Conservation (phyloP, 108 stramenopile genomes). For the Cyclotella atomus region DNA sequence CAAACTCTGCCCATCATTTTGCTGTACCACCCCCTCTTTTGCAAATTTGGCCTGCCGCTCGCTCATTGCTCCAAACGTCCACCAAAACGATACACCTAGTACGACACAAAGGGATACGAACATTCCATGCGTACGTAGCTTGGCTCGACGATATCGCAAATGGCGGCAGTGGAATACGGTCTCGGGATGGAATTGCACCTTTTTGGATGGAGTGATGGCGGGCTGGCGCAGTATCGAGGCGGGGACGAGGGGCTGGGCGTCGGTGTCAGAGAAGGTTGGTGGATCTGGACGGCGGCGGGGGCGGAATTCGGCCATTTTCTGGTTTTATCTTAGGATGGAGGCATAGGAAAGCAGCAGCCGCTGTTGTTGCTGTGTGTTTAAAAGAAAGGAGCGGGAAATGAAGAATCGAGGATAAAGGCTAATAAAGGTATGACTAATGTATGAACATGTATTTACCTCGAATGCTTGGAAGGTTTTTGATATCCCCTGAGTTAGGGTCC, state of each 20-base stretch:
- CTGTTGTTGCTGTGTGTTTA: too few species aligned
- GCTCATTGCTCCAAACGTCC: not conserved
- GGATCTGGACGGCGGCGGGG: too few species aligned
- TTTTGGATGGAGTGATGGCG: not conserved
- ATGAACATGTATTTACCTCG: too few species aligned
- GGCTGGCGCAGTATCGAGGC: not conserved
- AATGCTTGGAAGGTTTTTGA: too few species aligned
- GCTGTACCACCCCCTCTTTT: not conserved
- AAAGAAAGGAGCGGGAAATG: too few species aligned
- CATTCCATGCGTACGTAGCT: not conserved
- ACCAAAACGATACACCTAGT: not conserved
- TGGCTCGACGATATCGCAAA: constrained; percentile 6
- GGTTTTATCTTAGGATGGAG: too few species aligned
- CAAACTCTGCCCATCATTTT: not conserved
- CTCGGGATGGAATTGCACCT: not conserved
- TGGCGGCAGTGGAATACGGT: constrained; percentile 4
- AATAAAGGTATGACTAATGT: too few species aligned
- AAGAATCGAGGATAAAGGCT: too few species aligned
- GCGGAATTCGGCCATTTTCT: too few species aligned
- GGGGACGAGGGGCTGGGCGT: not conserved
- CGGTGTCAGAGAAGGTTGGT: too few species aligned
- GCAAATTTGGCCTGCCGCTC: not conserved
- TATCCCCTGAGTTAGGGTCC: too few species aligned
- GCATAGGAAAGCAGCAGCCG: too few species aligned
- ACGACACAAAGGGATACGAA: not conserved